Conservation (phyloP, 768 basidiomycete species). For the Suillus weaverae region DNA sequence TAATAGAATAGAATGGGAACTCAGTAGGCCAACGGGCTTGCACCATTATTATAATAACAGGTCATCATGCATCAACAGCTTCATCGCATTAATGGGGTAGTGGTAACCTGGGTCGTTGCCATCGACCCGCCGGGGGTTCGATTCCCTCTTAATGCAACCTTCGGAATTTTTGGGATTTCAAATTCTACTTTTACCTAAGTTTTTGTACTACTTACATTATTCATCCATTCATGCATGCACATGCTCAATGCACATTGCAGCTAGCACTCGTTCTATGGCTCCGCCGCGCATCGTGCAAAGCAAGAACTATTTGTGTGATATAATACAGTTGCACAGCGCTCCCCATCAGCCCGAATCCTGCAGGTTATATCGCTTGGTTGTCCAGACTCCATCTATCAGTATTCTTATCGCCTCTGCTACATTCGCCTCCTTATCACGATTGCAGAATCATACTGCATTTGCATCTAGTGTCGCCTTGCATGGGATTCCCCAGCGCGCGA, state of each 20-base stretch:
- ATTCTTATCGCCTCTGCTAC: neutral
- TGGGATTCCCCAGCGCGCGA: neutral
- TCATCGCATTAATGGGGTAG: constrained; percentile 32
- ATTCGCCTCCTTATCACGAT: neutral
- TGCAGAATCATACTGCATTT: neutral
- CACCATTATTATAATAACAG: neutral
- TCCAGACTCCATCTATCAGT: neutral
- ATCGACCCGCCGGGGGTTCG: constrained; percentile 75
- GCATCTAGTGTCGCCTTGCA: neutral
- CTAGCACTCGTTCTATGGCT: neutral
- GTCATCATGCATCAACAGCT: neutral
- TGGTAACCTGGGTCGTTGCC: constrained; percentile 37
- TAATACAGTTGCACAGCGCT: neutral
- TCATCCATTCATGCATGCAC: neutral
- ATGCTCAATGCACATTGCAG: neutral
- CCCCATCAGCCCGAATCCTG: neutral
- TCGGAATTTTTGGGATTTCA: neutral
- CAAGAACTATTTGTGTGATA: neutral
- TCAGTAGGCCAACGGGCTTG: no score
- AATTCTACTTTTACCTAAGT: neutral
- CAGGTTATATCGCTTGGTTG: neutral
- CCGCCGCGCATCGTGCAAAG: neutral
- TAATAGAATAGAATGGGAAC: no score
- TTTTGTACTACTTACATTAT: neutral
- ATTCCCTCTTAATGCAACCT: constrained; percentile 70